These are phyloP conservation scores for Solanum hybrid DNA, from an alignment of 305 asterid genomes.

Conservation along the genomic window DNA sequence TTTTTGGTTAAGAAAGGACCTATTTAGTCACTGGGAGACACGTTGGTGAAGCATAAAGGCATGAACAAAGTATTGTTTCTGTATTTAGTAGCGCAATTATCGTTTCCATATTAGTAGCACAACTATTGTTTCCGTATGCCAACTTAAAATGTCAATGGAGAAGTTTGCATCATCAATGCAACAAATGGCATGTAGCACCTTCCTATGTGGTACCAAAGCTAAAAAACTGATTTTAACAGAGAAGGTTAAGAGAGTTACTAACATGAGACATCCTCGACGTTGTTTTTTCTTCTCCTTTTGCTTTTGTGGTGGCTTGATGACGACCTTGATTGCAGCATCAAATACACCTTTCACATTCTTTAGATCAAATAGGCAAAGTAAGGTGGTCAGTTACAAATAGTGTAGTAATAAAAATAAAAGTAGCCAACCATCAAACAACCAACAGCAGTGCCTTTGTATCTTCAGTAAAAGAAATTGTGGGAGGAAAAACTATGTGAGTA, in stretches of 20 bases:
- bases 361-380: conserved; percentile 7
- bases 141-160: background rate
- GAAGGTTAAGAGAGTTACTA: conserved; percentile 20
- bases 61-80: background rate
- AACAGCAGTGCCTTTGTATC: background rate
- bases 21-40: background rate
- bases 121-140: background rate
- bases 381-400: background rate
- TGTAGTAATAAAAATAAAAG: background rate
- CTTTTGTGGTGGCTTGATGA: conserved; percentile 86
- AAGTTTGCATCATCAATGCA: background rate
- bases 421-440: background rate
- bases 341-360: conserved; percentile 93
- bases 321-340: conserved; percentile 89
- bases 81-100: background rate
- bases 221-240: background rate
- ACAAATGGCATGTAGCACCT: background rate
- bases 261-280: conserved; percentile 62
- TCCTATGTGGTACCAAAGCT: background rate
- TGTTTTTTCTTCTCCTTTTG: conserved; percentile 69
- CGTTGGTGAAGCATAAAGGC: background rate
- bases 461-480: background rate
- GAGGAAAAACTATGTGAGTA: background rate
- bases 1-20: background rate
- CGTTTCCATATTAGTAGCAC: background rate